phyloP scores from a whole-genome alignment of 495 filamentous ascomycete species.

The Xylaria castorea region DNA sequence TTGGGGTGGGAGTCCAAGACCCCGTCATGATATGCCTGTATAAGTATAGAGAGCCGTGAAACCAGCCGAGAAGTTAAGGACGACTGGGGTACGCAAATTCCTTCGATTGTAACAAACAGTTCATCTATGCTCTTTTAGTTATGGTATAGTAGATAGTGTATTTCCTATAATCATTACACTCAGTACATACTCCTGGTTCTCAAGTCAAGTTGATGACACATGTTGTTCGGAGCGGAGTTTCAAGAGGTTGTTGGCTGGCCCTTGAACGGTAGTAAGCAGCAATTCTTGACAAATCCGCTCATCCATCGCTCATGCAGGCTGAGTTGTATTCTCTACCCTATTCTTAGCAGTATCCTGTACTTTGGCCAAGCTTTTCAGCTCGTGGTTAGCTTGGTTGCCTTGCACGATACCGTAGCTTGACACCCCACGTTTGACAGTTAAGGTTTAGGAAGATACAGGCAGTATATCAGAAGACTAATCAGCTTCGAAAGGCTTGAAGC shows the following conservation, averaged over 20 bases:
- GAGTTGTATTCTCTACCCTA: constrained; percentile 14
- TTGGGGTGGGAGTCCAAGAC: neutral
- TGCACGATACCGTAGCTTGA: constrained; percentile 13
- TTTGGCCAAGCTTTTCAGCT: constrained; percentile 16
- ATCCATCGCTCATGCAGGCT: constrained; percentile 3
- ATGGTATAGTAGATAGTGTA: neutral
- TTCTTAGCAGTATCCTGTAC: constrained; percentile 11
- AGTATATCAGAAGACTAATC: neutral
- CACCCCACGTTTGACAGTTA: neutral
- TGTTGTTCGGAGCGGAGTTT: constrained; percentile 4
- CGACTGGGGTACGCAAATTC: neutral
- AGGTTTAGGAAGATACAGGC: neutral
- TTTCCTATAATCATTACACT: neutral
- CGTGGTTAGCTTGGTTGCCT: neutral
- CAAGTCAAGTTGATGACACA: neutral
- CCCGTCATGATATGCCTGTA: constrained; percentile 1
- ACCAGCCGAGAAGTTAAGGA: neutral
- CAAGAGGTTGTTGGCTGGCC: neutral
- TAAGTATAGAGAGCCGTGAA: neutral
- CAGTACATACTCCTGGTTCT: neutral
- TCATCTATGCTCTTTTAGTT: constrained; percentile 9
- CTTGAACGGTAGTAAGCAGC: constrained; percentile 24
- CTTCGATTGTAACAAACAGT: neutral
- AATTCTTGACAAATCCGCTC: constrained; percentile 17
- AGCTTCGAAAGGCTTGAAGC: neutral